phyloP scores from a whole-genome alignment of 2,329 filamentous ascomycete species.

The Trichoderma oligosporum region DNA sequence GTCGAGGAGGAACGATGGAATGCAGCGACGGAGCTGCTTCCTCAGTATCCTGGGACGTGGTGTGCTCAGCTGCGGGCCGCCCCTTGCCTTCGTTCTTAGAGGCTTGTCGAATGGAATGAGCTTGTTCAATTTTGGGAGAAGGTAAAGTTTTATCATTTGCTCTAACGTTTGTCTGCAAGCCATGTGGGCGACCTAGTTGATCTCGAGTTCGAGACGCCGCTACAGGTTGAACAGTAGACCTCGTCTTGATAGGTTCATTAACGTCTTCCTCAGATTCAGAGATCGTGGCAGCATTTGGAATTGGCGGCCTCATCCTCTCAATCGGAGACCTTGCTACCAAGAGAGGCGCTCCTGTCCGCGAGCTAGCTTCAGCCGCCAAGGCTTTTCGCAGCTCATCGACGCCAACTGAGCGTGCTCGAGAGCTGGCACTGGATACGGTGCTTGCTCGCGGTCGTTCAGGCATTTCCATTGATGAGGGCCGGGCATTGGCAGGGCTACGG shows the following conservation, averaged over 20 bases:
- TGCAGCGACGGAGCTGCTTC: conserved; percentile 26
- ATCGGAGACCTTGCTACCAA: conserved; percentile 32
- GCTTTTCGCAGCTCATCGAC: conserved; percentile 39
- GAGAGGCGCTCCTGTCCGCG: conserved; percentile 25
- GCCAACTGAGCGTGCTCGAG: conserved; percentile 34
- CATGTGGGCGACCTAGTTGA: conserved; percentile 5
- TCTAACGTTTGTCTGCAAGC: conserved; percentile 19
- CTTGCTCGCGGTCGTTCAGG: conserved; percentile 41
- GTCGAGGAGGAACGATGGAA: conserved; percentile 30
- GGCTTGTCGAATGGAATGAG: conserved; percentile 24
- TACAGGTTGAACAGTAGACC: background rate
- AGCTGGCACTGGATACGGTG: conserved; percentile 41
- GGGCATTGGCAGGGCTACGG: conserved; percentile 49
- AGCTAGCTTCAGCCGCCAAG: conserved; percentile 25
- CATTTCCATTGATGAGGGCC: conserved; percentile 45
- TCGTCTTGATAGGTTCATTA: background rate
- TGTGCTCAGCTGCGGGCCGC: conserved; percentile 39
- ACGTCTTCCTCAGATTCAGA: conserved; percentile 43
- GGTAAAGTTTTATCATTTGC: conserved; percentile 25
- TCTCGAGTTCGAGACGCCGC: conserved; percentile 9
- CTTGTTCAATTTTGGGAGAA: conserved; percentile 16
- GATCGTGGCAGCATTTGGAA: conserved; percentile 35
- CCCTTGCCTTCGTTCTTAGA: conserved; percentile 35
- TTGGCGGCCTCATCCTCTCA: conserved; percentile 31
- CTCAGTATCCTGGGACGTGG: conserved; percentile 35